These are phyloP conservation scores for Fusarium sp. DNA, from an alignment of 2,329 filamentous ascomycete species.

Conservation along the genomic window DNA sequence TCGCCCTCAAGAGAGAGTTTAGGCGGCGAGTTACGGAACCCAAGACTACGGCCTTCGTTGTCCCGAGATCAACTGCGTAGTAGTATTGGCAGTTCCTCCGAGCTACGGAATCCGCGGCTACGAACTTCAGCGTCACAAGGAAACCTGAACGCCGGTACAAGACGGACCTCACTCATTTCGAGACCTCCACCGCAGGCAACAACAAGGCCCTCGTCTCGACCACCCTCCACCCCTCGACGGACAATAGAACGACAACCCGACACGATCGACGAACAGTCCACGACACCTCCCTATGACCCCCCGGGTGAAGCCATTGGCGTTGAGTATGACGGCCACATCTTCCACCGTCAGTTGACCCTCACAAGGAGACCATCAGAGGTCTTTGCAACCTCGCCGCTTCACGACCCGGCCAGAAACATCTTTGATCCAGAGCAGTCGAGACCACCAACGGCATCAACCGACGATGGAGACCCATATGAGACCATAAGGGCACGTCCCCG, in stretches of 20 bases:
- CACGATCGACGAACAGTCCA: slow-evolving; percentile 46
- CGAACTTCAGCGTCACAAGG: slow-evolving; percentile 59
- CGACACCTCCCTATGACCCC: slow-evolving; percentile 45
- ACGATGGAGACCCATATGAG: slow-evolving; percentile 39
- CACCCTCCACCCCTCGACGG: slow-evolving; percentile 43
- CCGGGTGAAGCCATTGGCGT: slow-evolving; percentile 39
- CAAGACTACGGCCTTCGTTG: slow-evolving; percentile 59
- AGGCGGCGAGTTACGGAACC: slow-evolving; percentile 55
- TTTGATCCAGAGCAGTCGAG: slow-evolving; percentile 40
- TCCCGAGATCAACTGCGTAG: slow-evolving; percentile 58
- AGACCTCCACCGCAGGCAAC: slow-evolving; percentile 40
- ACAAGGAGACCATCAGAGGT: slow-evolving; percentile 52
- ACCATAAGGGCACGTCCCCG: slow-evolving; percentile 41
- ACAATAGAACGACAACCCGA: slow-evolving; percentile 33
- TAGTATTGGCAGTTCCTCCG: slow-evolving; percentile 40
- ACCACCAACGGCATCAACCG: slow-evolving; percentile 39
- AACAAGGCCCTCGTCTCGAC: slow-evolving; percentile 31
- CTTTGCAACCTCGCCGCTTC: slow-evolving; percentile 45
- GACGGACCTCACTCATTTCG: slow-evolving; percentile 39
- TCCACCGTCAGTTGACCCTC: slow-evolving; percentile 49
- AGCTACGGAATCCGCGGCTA: slow-evolving; percentile 59
- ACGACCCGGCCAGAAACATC: slow-evolving; percentile 34
- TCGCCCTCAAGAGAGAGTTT: slow-evolving; percentile 50
- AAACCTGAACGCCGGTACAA: slow-evolving; percentile 52
- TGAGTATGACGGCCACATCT: slow-evolving; percentile 44